Percentiles rank a stretch among this genome's conserved stretches.
Evolutionary conservation across 2,329 filamentous ascomycete genomes (phyloP).

Genomic region (Clonostachys byssicola): DNA sequence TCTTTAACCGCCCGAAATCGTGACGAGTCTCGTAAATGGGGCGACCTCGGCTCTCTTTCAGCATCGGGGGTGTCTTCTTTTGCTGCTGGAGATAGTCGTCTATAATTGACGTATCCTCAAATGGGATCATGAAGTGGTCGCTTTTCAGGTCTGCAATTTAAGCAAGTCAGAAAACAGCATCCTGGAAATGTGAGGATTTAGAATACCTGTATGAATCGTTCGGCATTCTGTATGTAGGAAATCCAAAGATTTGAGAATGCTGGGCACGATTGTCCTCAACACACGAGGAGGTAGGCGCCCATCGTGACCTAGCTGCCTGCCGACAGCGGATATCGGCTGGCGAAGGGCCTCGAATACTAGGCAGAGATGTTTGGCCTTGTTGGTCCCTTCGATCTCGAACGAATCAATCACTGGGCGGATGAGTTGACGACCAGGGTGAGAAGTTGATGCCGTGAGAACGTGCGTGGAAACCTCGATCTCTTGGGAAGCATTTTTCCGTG

Average conservation of each 20-base stretch:
- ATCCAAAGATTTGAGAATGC: conserved; percentile 29
- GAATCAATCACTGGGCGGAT: conserved; percentile 12
- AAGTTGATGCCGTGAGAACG: conserved; percentile 10
- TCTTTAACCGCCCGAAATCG: conserved; percentile 13
- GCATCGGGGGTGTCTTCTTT: conserved; percentile 12
- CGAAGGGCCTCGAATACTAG: conserved; percentile 16
- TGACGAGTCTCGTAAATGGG: conserved; percentile 13
- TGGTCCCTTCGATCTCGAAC: conserved; percentile 11
- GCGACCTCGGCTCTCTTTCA: conserved; percentile 11
- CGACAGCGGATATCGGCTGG: conserved; percentile 15
- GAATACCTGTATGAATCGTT: conserved; percentile 31
- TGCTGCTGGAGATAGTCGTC: conserved; percentile 13
- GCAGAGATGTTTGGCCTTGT: conserved; percentile 10
- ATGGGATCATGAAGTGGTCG: conserved; percentile 16
- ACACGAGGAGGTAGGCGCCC: conserved; percentile 11
- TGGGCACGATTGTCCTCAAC: conserved; percentile 18
- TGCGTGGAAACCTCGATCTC: conserved; percentile 14
- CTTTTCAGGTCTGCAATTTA: conserved; percentile 12
- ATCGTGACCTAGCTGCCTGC: conserved; percentile 10
- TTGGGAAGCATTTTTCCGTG: conserved; percentile 11
- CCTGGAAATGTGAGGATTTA: no score
- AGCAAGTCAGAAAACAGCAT: conserved; percentile 5
- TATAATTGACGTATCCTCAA: conserved; percentile 13
- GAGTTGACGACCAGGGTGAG: conserved; percentile 12
- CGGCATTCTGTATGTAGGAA: conserved; percentile 32